These are phyloP conservation scores for Discostella stelligeroides DNA, from an alignment of 108 stramenopile genomes.

Conservation along the genomic window DNA sequence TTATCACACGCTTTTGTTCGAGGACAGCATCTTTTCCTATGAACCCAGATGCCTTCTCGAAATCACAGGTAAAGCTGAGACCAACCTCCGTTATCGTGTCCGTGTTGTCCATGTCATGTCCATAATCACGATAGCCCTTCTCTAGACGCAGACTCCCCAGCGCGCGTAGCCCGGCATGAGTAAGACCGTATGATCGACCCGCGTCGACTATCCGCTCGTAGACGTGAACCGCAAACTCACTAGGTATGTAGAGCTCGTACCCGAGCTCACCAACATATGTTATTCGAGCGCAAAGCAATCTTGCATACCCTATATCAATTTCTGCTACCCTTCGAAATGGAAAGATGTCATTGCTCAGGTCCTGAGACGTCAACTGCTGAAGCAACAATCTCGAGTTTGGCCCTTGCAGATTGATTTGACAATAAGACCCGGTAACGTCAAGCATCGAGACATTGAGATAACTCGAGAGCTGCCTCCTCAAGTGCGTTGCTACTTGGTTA, in stretches of 20 bases:
- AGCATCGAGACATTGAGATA: slow-evolving; percentile 43
- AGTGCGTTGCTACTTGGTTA: slow-evolving; percentile 60
- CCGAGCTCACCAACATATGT: slow-evolving; percentile 87
- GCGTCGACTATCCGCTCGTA: slow-evolving; percentile 57
- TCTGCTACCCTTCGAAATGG: slow-evolving; percentile 58
- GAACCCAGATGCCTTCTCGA: slow-evolving; percentile 63
- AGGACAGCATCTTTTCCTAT: slow-evolving; percentile 62
- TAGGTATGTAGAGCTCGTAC: slow-evolving; percentile 76
- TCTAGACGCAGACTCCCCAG: slow-evolving; percentile 74
- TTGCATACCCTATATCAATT: slow-evolving; percentile 63
- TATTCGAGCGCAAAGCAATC: slow-evolving; percentile 55
- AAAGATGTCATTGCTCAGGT: slow-evolving; percentile 48
- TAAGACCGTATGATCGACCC: slow-evolving; percentile 41
- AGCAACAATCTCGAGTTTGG: slow-evolving; percentile 63
- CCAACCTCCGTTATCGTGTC: slow-evolving; percentile 73
- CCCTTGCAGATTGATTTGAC: slow-evolving; percentile 77
- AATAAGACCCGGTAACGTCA: slow-evolving; percentile 67
- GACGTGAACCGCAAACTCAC: slow-evolving; percentile 62
- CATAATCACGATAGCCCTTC: slow-evolving; percentile 85
- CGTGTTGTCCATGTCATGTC: slow-evolving; percentile 85
- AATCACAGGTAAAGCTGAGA: slow-evolving; percentile 75
- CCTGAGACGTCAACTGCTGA: slow-evolving; percentile 49
- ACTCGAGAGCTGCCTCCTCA: slow-evolving; percentile 42
- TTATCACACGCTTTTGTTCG: slow-evolving; percentile 28
- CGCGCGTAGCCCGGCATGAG: slow-evolving; percentile 70